Evolutionary conservation across 2,329 filamentous ascomycete species (phyloP).

Genomic region (Colletotrichum noveboracense): DNA sequence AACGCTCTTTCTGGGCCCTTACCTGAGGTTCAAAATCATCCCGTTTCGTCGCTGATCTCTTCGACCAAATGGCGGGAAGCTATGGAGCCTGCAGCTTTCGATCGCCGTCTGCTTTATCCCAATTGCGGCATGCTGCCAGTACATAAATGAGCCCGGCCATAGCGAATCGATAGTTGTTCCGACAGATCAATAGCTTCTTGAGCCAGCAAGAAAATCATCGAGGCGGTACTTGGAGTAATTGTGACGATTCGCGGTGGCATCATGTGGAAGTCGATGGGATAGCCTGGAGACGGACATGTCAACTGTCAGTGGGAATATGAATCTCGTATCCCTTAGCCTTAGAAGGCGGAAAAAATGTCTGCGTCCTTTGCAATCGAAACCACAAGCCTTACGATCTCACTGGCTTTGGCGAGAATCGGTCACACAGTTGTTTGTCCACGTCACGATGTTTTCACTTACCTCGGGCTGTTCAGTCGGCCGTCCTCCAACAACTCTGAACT

Average conservation of each 20-base stretch:
- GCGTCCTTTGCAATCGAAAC: not conserved
- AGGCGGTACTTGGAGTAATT: not conserved
- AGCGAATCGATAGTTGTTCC: not conserved
- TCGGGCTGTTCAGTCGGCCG: not conserved
- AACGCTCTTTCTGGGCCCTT: accelerated
- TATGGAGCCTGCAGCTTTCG: not conserved
- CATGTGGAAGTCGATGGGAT: not conserved
- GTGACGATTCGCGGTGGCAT: not conserved
- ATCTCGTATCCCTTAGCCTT: not conserved
- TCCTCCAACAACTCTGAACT: not conserved
- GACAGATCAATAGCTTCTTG: not conserved
- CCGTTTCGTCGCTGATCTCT: not conserved
- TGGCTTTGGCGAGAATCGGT: not conserved
- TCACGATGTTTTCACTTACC: not conserved
- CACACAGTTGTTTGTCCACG: not conserved
- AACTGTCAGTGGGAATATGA: not conserved
- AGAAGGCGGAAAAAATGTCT: not conserved
- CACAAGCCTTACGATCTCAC: not conserved
- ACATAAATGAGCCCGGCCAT: not conserved
- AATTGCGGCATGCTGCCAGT: not conserved
- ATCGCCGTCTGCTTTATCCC: not conserved
- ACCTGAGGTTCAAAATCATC: not conserved
- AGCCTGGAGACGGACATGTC: not conserved
- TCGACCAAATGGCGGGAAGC: not conserved
- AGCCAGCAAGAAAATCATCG: not conserved